A percentile compares a stretch with the other conserved stretches of the same genome.
These are phyloP conservation scores for Ambispora gerdemannii DNA, from an alignment of 192 early-diverging fungal genomes.

Conservation along the genomic window DNA sequence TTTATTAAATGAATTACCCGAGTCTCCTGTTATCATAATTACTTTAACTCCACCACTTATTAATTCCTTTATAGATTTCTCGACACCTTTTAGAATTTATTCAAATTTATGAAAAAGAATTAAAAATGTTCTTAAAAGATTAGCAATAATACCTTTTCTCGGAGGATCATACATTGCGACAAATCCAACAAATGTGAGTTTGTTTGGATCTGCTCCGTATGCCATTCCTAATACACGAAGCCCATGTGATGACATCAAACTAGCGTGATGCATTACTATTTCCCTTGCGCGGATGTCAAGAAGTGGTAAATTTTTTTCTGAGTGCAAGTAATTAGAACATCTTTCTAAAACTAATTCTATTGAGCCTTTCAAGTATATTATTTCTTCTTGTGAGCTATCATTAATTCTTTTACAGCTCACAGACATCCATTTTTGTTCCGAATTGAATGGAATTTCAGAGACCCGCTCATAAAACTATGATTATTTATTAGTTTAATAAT, in stretches of 20 bases:
- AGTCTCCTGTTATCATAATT: conserved; percentile 99
- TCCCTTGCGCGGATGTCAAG: conserved; percentile 58
- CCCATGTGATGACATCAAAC: conserved; percentile 71
- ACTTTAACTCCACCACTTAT: conserved; percentile 79
- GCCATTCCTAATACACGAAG: conserved; percentile 88
- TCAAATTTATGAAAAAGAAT: background rate
- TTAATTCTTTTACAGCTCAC: conserved; percentile 53
- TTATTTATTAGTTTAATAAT: background rate
- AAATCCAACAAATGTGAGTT: conserved; percentile 76
- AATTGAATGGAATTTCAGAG: conserved; percentile 84
- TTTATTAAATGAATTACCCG: conserved; percentile 49
- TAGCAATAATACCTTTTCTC: conserved; percentile 43
- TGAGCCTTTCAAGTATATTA: conserved; percentile 79
- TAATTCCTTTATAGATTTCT: conserved; percentile 68
- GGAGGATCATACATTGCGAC: conserved; percentile 94
- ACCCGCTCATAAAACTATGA: conserved; percentile 53
- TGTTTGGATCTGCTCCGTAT: conserved; percentile 52
- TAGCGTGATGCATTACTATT: conserved; percentile 54
- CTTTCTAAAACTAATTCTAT: conserved; percentile 73
- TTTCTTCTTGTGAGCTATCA: conserved; percentile 28
- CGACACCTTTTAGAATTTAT: conserved; percentile 60
- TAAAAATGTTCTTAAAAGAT: too few species aligned
- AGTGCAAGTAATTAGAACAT: conserved; percentile 63
- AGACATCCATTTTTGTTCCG: conserved; percentile 93
- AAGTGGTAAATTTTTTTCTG: conserved; percentile 46